These are phyloP conservation scores for Quercus agrifolia DNA, from an alignment of 306 rosid genomes.

Conservation along the genomic window DNA sequence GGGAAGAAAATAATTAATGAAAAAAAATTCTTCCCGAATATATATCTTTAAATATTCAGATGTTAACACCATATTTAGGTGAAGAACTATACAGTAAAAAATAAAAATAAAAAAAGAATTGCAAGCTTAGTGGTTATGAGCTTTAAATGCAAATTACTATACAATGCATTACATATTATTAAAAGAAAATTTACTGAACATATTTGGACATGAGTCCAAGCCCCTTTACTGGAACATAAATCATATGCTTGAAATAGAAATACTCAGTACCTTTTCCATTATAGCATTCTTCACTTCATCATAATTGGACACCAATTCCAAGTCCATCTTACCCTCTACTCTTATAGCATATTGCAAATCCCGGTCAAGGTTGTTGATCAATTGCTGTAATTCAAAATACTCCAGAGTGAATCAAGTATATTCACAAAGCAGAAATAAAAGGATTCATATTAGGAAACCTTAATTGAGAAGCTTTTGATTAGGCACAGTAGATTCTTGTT, in stretches of 20 bases:
- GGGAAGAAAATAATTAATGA: slow-evolving; percentile 24
- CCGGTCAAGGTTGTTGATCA: slow-evolving; percentile 83
- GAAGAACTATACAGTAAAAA: background rate
- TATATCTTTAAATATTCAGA: slow-evolving; percentile 5
- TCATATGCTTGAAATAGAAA: slow-evolving; percentile 17
- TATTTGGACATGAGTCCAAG: slow-evolving; percentile 9
- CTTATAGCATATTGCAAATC: slow-evolving; percentile 91
- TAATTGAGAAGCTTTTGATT: slow-evolving; percentile 15
- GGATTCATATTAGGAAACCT: background rate
- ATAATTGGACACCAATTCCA: slow-evolving; percentile 77
- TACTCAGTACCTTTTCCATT: slow-evolving; percentile 68
- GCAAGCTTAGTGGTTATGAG: background rate
- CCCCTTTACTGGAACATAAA: slow-evolving; percentile 9
- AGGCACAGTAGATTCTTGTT: background rate
- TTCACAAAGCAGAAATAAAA: slow-evolving; percentile 1
- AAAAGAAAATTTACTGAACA: slow-evolving; percentile 3
- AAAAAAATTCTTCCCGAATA: slow-evolving; percentile 12
- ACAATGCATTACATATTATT: slow-evolving; percentile 4
- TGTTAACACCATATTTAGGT: slow-evolving; percentile 3
- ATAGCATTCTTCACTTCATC: slow-evolving; percentile 84
- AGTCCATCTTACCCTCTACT: slow-evolving; percentile 92
- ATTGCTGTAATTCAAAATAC: slow-evolving; percentile 53
- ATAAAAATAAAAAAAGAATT: background rate
- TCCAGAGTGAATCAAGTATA: slow-evolving; percentile 29
- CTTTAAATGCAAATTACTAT: background rate